phyloP scores from a whole-genome alignment of 2,329 filamentous ascomycete species.

The Alternaria solani region DNA sequence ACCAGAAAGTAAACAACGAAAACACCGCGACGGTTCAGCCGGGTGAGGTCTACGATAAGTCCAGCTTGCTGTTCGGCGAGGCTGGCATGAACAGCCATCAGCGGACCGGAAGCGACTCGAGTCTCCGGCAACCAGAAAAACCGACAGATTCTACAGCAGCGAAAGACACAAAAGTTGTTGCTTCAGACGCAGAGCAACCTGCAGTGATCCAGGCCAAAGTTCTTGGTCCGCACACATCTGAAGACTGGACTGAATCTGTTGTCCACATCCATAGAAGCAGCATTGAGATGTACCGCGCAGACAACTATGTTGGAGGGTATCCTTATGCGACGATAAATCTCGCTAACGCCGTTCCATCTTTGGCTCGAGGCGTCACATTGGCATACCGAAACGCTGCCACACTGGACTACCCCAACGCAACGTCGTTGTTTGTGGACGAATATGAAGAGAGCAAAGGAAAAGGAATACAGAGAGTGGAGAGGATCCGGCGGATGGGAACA shows the following conservation, averaged over 20 bases:
- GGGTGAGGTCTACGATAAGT: too few relatives aligned
- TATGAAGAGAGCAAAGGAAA: not conserved
- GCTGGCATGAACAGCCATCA: too few relatives aligned
- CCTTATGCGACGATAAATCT: not conserved
- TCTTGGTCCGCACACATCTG: not conserved
- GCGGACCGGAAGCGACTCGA: too few relatives aligned
- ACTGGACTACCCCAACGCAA: not conserved
- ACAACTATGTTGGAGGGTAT: not conserved
- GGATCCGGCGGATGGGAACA: not conserved
- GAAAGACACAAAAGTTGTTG: not conserved
- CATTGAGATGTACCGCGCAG: not conserved
- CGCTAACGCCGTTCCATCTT: fast-evolving
- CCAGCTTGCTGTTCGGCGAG: too few relatives aligned
- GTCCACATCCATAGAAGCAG: not conserved
- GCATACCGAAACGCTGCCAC: too few relatives aligned
- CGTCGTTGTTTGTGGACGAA: not conserved
- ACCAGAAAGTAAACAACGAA: too few relatives aligned
- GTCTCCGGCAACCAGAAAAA: not conserved
- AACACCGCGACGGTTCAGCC: too few relatives aligned
- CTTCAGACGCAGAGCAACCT: not conserved
- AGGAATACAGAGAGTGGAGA: not conserved
- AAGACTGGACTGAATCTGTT: not conserved
- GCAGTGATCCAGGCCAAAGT: constrained; percentile 26
- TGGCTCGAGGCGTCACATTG: not conserved
- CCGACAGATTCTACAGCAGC: not conserved